Conservation (phyloP, 139 green algal genomes). For the Nannochloris sp. region DNA sequence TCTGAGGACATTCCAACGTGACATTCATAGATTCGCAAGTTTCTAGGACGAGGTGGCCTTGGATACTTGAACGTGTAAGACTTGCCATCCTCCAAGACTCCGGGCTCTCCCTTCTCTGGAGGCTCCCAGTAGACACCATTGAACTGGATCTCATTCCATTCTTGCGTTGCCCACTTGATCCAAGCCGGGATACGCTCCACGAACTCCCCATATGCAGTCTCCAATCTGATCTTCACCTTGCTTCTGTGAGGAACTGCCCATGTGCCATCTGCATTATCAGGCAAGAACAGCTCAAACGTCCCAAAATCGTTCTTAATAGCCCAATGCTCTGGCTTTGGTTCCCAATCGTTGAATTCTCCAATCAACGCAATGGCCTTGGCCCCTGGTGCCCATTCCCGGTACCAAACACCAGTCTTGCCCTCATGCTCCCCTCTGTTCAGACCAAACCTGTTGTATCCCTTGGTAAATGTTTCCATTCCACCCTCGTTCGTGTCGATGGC, state of each 20-base stretch:
- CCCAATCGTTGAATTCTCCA: constrained; percentile 95
- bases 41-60: constrained; percentile 58
- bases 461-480: constrained; percentile 76
- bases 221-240: constrained; percentile 75
- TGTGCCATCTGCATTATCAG: constrained; percentile 62
- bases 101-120: constrained; percentile 31
- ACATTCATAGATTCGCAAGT: constrained; percentile 96
- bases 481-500: constrained; percentile 80
- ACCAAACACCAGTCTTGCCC: constrained; percentile 72
- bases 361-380: constrained; percentile 74
- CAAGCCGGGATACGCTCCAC: constrained; percentile 86
- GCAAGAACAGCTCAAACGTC: constrained; percentile 78
- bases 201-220: constrained; percentile 68
- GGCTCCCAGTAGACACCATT: constrained; percentile 83
- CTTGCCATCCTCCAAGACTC: constrained; percentile 48
- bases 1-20: constrained; percentile 92
- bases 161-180: constrained; percentile 88
- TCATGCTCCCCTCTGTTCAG: constrained; percentile 75
- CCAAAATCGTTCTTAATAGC: constrained; percentile 79
- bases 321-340: constrained; percentile 69
- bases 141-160: constrained; percentile 88
- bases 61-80: constrained; percentile 91
- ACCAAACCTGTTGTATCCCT: constrained; percentile 76
- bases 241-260: constrained; percentile 68
- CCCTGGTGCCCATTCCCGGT: constrained; percentile 79